Evolutionary conservation across 108 stramenopile species (phyloP), one percentile per base, ranked within the genome.

Genomic region (Nitzschia inconspicua): DNA sequence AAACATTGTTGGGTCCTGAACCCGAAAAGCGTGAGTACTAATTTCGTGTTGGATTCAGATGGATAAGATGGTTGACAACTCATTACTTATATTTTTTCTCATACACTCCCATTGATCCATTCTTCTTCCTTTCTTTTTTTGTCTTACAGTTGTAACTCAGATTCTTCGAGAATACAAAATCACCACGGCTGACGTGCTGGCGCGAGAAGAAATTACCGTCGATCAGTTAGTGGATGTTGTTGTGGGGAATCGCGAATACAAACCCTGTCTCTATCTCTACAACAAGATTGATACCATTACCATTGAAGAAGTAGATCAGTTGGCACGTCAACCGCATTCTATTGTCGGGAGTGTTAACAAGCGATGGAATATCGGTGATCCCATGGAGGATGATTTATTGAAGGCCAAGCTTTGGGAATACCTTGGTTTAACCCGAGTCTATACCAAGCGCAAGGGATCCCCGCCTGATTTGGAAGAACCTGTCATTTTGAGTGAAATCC

Each of bases 171-270:
- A 96, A 64, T 98, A 98, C 75, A 92, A 82, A 60, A 95, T 99
- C 19, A 83, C 80, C 50, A 94, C 94, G 58, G 94, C 94, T 16
- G 98, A 98, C 56, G 69, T 98, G 20, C 75, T 99, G 57, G 83
- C 93, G 10, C 75, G 99, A 19, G 96, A 97, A 78, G 98, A 97
- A 76, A 91, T 89, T 48, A 76, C 85, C 11, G 89, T 94, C 16
- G 99, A 99, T 75, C 85, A 99, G 63, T 68, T 99, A 55, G 96
- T 99, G 26, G 99, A 99, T 86, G 96, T 98, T 41, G 79, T 98
- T 50, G 77, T 88, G 13, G 99, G 97, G 6, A 99, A 98, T 63
- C 83, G 97, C 16, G 81, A 84, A 55, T 99, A 99, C 84, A 93
- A 96, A 43, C 88, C 89, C 10, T 96, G 94, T 50, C 60, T 98